phyloP scores from a whole-genome alignment of 164 flowering plant genomes.

The Sextonia rubra region DNA sequence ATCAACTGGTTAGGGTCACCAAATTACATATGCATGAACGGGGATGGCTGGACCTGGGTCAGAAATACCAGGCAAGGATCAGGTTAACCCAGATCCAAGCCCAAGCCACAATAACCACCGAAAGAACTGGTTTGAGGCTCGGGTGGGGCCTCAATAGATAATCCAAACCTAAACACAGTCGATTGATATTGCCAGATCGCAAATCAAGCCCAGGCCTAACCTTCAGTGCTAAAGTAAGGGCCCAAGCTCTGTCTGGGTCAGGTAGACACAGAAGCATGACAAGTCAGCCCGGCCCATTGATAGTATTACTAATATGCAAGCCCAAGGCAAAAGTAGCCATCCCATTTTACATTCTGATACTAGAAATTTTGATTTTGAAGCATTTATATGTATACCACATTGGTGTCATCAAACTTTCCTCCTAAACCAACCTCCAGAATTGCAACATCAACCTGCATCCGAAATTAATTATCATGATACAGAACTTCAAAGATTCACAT shows the following conservation, averaged over 20 bases:
- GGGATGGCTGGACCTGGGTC: too few species aligned
- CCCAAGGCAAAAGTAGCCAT: too few species aligned
- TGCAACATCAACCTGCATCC: slow-evolving; percentile 85
- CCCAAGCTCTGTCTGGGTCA: not conserved
- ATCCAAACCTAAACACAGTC: too few species aligned
- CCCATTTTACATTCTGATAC: not conserved
- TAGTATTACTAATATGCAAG: not conserved
- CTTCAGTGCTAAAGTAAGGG: not conserved
- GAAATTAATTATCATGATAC: not conserved
- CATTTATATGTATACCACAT: slow-evolving; percentile 64
- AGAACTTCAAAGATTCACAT: not conserved
- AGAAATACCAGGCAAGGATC: too few species aligned
- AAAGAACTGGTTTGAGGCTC: not conserved
- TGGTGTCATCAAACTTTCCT: slow-evolving; percentile 91
- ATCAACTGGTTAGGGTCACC: too few species aligned
- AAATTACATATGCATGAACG: too few species aligned
- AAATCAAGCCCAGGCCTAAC: not conserved
- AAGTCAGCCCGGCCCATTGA: not conserved
- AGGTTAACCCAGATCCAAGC: too few species aligned
- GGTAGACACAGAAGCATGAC: not conserved
- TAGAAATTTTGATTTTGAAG: not conserved
- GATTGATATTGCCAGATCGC: not conserved
- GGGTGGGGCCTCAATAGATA: not conserved
- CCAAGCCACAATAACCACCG: not conserved
- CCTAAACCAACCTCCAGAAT: slow-evolving; percentile 98